A percentile compares a stretch with the other conserved stretches of the same genome.
Conservation (phyloP, 1,139 yeast genomes). For the Pneumocystis oryctolagi region DNA sequence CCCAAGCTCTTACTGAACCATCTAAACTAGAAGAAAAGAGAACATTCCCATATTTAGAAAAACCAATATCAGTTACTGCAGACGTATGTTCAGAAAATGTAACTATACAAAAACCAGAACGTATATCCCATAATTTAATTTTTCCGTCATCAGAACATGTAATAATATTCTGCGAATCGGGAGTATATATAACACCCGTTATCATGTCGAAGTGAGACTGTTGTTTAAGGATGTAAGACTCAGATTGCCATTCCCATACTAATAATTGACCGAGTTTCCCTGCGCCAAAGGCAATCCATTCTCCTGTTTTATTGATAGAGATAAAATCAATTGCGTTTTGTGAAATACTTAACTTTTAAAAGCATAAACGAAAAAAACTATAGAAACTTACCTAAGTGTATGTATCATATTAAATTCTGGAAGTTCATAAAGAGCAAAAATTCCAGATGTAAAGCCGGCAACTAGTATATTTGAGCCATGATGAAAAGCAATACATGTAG, state of each 20-base stretch:
- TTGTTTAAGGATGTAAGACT: slow-evolving; percentile 83
- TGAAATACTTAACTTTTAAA: slow-evolving; percentile 47
- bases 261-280: slow-evolving; percentile 78
- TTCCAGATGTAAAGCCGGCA: slow-evolving; percentile 86
- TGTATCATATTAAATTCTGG: slow-evolving; percentile 66
- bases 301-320: slow-evolving; percentile 67
- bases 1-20: slow-evolving; percentile 98
- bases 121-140: slow-evolving; percentile 89
- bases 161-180: slow-evolving; percentile 84
- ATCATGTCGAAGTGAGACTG: slow-evolving; percentile 94
- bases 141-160: slow-evolving; percentile 97
- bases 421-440: slow-evolving; percentile 80
- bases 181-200: slow-evolving; percentile 73
- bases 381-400: slow-evolving; percentile 31
- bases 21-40: slow-evolving; percentile 81
- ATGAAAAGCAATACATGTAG: slow-evolving; percentile 75
- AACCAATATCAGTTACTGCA: slow-evolving; percentile 74
- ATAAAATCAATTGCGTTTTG: slow-evolving; percentile 79
- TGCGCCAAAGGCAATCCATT: slow-evolving; percentile 95
- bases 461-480: slow-evolving; percentile 52
- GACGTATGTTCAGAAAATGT: slow-evolving; percentile 87
- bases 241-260: slow-evolving; percentile 98
- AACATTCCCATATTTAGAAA: slow-evolving; percentile 79
- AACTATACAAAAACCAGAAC: slow-evolving; percentile 80
- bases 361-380: not conserved